A percentile compares a stretch with the other conserved stretches of the same genome.
Conservation (phyloP, 257 asterid genomes). For the Solanum etuberosum region DNA sequence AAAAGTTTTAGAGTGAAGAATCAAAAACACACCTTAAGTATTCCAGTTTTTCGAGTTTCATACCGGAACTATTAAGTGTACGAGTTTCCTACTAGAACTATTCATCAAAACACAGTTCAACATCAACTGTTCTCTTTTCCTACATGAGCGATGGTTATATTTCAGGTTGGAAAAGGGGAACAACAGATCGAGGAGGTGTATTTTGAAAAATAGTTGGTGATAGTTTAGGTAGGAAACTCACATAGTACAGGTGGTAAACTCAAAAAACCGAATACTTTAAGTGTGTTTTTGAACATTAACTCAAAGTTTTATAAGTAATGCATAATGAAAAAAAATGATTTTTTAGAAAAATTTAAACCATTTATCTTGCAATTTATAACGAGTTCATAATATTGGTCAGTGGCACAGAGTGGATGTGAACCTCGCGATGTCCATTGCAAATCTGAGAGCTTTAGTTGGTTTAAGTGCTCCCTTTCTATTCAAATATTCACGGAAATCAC, state of each 20-base stretch:
- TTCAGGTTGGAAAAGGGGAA: not conserved
- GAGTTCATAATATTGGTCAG: not conserved
- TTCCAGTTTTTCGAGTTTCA: too few relatives aligned
- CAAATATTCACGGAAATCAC: constrained; percentile 69
- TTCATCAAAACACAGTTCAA: not conserved
- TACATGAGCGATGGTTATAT: not conserved
- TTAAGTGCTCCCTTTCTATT: constrained; percentile 58
- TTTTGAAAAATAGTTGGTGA: not conserved
- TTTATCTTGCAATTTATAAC: not conserved
- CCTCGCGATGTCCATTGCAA: constrained; percentile 98
- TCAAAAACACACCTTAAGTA: not conserved
- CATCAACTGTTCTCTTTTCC: not conserved
- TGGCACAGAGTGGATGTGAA: constrained; percentile 7
- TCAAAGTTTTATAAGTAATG: not conserved
- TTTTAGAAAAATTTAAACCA: not conserved
- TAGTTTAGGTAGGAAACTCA: not conserved
- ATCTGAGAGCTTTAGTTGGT: constrained; percentile 77
- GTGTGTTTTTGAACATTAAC: not conserved
- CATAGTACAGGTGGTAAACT: not conserved
- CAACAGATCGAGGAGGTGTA: not conserved
- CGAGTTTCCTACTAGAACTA: not conserved
- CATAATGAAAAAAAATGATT: not conserved
- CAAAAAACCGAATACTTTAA: too few relatives aligned
- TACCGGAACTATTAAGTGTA: too few relatives aligned
- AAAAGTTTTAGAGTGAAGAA: not conserved